These are phyloP conservation scores for Schizophyllum amplum DNA, from an alignment of 1,284 basidiomycete species.

Conservation along the genomic window DNA sequence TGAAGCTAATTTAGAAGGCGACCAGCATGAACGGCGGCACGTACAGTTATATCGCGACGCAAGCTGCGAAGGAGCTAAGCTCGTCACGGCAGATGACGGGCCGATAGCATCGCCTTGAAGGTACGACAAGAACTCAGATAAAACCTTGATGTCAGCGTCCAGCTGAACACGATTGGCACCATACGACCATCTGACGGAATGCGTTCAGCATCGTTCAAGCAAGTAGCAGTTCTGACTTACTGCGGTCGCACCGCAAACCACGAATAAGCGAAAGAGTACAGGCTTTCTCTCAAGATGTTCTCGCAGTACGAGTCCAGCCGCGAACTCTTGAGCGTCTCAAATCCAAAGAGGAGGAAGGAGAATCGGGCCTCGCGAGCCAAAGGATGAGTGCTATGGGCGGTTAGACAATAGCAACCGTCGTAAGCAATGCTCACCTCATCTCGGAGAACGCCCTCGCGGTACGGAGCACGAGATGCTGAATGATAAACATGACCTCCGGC, in stretches of 20 bases:
- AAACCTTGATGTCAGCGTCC: constrained; percentile 79
- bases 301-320: constrained; percentile 84
- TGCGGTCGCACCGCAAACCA: constrained; percentile 92
- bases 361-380: constrained; percentile 87
- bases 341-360: constrained; percentile 86
- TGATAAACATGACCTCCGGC: constrained; percentile 78
- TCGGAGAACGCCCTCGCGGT: constrained; percentile 59
- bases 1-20: constrained; percentile 18
- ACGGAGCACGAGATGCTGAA: constrained; percentile 79
- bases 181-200: constrained; percentile 77
- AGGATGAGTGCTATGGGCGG: constrained; percentile 70
- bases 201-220: constrained; percentile 2
- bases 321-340: constrained; percentile 87
- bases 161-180: constrained; percentile 89
- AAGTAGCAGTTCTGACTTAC: constrained; percentile 36
- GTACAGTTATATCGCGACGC: constrained; percentile 37
- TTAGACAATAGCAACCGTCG: constrained; percentile 2
- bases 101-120: constrained; percentile 70
- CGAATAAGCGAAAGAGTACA: constrained; percentile 77
- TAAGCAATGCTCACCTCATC: constrained; percentile 55
- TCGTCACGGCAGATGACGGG: constrained; percentile 61
- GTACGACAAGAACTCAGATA: constrained; percentile 78
- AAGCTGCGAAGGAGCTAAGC: constrained; percentile 49
- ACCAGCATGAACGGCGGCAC: constrained; percentile 16
- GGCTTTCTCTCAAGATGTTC: constrained; percentile 62